Evolutionary conservation across 441 rosid species (phyloP).

Genomic region (Eruca vesicaria): DNA sequence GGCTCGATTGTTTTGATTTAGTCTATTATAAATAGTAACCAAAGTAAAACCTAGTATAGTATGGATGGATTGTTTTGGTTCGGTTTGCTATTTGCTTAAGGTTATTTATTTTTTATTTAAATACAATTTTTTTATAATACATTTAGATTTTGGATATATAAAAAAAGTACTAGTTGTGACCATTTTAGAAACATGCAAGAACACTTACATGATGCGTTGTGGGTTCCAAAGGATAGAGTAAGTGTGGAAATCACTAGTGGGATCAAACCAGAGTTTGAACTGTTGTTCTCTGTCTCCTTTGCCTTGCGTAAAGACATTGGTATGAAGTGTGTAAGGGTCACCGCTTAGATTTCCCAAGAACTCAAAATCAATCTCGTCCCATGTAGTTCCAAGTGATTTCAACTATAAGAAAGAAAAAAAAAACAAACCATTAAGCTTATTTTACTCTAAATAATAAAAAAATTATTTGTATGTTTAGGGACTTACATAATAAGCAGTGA

Average conservation of each 20-base stretch:
- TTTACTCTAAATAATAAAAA: not conserved
- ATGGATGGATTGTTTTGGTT: not conserved
- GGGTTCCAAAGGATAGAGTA: slow-evolving; percentile 76
- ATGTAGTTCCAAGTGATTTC: slow-evolving; percentile 38
- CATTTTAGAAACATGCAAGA: not conserved
- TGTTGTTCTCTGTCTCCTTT: slow-evolving; percentile 72
- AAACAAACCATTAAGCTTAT: not conserved
- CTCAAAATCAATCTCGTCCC: slow-evolving; percentile 66
- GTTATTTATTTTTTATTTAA: not conserved
- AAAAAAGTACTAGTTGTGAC: not conserved
- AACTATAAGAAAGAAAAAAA: slow-evolving; percentile 17
- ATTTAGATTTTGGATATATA: not conserved
- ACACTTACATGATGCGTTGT: slow-evolving; percentile 40
- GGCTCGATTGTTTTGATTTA: not conserved
- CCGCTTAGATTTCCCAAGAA: slow-evolving; percentile 60
- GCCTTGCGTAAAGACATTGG: slow-evolving; percentile 58
- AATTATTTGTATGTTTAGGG: not conserved
- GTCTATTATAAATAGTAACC: not conserved
- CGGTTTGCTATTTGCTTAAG: not conserved
- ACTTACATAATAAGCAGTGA: slow-evolving; percentile 49
- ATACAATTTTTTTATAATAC: not conserved
- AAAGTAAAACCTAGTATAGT: not conserved
- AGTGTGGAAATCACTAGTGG: slow-evolving; percentile 57
- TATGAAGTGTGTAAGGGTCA: slow-evolving; percentile 64
- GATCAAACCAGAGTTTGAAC: slow-evolving; percentile 72